Evolutionary conservation across 2,329 filamentous ascomycete species (phyloP), one percentile per base, ranked within the genome.

Genomic region (Penicillium sp.): DNA sequence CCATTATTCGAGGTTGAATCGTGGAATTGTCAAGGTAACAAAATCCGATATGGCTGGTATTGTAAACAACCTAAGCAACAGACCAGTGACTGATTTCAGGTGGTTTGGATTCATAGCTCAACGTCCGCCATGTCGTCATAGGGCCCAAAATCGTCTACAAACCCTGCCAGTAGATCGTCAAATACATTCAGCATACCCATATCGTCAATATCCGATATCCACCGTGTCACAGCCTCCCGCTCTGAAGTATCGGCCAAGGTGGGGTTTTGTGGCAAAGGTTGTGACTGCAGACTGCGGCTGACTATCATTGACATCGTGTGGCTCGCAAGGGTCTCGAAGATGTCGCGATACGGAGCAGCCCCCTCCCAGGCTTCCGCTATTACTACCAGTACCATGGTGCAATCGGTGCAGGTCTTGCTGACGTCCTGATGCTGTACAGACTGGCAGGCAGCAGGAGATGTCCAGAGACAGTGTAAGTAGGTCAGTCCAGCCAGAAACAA

Each of bases 381-480:
- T 60, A 7, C 59, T 67, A 46, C 62, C 67, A 3, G 63, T 64
- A 24, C 47, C 65, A 53, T 55, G 1, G 33, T 36, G 17, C 44
- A 47, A 21, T 69, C 8, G 67, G 20, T 47, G 20, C 44, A 47
- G 21, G 44, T 47, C 52, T 3, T 59, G 39, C 4, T 56, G 51
- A 13, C 57, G 40, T 13, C 52, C 43, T 15, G 33, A 13, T 3
- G 43, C 26, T 23, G 52, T 39, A 3, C 65, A 56, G 1, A 20
- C 8, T 17, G 20, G 15, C 32, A 6, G 5, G 52, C 58, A 0
- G 52, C 48, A 2, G 62, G 37, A 2, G 64, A 67, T 15, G 54
- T 61, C 70, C 68, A 72, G 3, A 73, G 62, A 40, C 69, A 73
- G 51, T 73, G 64, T 2, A 69, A 58, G 51, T 64, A 67, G 10